Evolutionary conservation across 2,329 filamentous ascomycete genomes (phyloP).

Genomic region (Hypoxylon sp.): DNA sequence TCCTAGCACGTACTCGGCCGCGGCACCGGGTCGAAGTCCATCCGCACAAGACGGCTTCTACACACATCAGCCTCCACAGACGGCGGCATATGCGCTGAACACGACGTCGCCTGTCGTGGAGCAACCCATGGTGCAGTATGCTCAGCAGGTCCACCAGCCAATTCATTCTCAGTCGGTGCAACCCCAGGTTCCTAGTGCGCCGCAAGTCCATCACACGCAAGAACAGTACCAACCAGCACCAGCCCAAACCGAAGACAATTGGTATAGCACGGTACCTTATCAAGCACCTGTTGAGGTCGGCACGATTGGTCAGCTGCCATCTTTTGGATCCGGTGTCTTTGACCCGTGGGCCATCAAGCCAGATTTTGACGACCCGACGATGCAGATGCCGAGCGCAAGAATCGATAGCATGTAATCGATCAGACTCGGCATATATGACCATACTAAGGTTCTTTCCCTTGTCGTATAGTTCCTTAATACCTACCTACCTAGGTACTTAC

Average conservation of each 20-base stretch:
- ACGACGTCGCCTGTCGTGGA: slow-evolving; percentile 63
- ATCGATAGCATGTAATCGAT: slow-evolving; percentile 67
- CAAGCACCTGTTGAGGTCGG: slow-evolving; percentile 71
- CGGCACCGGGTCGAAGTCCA: slow-evolving; percentile 66
- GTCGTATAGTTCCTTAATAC: slow-evolving; percentile 21
- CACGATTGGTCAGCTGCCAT: slow-evolving; percentile 66
- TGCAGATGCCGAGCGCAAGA: slow-evolving; percentile 72
- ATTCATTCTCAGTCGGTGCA: slow-evolving; percentile 55
- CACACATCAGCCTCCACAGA: slow-evolving; percentile 61
- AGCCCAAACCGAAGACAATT: slow-evolving; percentile 64
- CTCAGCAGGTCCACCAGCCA: slow-evolving; percentile 58
- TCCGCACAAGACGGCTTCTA: slow-evolving; percentile 70
- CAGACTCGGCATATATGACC: slow-evolving; percentile 3
- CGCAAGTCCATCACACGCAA: slow-evolving; percentile 46
- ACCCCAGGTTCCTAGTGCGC: slow-evolving; percentile 52
- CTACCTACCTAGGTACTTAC: too few relatives aligned
- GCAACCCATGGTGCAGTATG: slow-evolving; percentile 62
- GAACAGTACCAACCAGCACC: slow-evolving; percentile 59
- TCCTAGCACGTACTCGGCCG: slow-evolving; percentile 70
- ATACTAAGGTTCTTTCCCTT: slow-evolving; percentile 21
- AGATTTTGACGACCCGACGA: slow-evolving; percentile 70
- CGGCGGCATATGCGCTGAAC: slow-evolving; percentile 37
- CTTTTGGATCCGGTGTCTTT: slow-evolving; percentile 65
- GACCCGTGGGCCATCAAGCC: slow-evolving; percentile 70
- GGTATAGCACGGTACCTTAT: slow-evolving; percentile 67